Evolutionary conservation across 495 filamentous ascomycete species (phyloP), one percentile per base, ranked within the genome.

Genomic region (Hypoxylon rickii): DNA sequence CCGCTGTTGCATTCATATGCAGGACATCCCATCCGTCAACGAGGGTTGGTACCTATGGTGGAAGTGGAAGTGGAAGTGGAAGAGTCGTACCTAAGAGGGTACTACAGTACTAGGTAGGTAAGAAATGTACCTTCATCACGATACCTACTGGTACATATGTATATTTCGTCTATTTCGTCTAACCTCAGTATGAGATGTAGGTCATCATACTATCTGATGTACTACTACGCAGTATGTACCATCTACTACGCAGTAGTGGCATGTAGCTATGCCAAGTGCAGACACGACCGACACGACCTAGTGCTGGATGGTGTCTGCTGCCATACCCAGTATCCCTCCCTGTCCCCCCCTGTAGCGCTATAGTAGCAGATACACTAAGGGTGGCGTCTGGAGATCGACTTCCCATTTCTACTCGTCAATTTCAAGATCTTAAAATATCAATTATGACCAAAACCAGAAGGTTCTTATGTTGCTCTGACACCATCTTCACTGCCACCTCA

Each of bases 1-100:
- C 37, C 34, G 34, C 51, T 51, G 51, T 52, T 31, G 51, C 47
- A 48, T 51, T 61, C 36, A 19, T 42, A 62, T 61, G 57, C 50
- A 54, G 50, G 39, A 60, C 50, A 60, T 54, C 51, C 12, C 22
- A 45, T 32, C 47, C 16, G 17, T 13, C 17, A 3, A 43, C 31
- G 32, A 13, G 11, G 37, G 15, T 39, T 29, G n/a, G n/a, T n/a
- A n/a, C n/a, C n/a, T n/a, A n/a, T n/a, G n/a, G n/a, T n/a, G n/a
- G n/a, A n/a, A n/a, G n/a, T n/a, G n/a, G n/a, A n/a, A n/a, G n/a
- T n/a, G n/a, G n/a, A n/a, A n/a, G n/a, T n/a, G n/a, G n/a, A n/a
- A n/a, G n/a, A n/a, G n/a, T n/a, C n/a, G n/a, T n/a, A n/a, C n/a
- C n/a, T n/a, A n/a, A n/a, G n/a, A n/a, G n/a, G 26, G 26, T 31